Conservation (phyloP, 352 stramenopile genomes). For the Globisporangium recalcitrans region DNA sequence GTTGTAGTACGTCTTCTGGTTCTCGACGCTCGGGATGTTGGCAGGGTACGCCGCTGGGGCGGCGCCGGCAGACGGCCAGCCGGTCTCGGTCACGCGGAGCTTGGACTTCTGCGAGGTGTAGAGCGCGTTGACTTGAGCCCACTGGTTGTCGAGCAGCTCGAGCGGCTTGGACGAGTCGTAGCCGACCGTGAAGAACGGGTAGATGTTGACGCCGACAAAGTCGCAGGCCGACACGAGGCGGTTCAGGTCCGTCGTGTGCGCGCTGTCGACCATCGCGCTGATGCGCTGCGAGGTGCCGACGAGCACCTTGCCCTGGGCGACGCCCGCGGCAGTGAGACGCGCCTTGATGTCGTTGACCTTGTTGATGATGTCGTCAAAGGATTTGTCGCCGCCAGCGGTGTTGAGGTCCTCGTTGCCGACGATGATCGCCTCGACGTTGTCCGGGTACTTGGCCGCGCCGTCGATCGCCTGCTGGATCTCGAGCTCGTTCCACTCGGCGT, state of each 20-base stretch:
- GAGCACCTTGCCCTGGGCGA: conserved; percentile 30
- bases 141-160: conserved; percentile 36
- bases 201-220: conserved; percentile 61
- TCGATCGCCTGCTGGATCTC: conserved; percentile 38
- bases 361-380: conserved; percentile 23
- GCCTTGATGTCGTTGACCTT: conserved; percentile 28
- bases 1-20: conserved; percentile 19
- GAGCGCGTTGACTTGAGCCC: conserved; percentile 29
- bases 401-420: conserved; percentile 48
- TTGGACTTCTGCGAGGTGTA: conserved; percentile 18
- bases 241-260: conserved; percentile 29
- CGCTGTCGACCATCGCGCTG: conserved; percentile 39
- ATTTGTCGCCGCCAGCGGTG: conserved; percentile 16
- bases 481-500: conserved; percentile 36
- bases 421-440: conserved; percentile 39
- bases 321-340: conserved; percentile 19
- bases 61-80: conserved; percentile 39
- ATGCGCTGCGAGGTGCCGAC: conserved; percentile 52
- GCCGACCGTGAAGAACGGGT: conserved; percentile 61
- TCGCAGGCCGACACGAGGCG: conserved; percentile 19
- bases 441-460: conserved; percentile 38
- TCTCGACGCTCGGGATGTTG: conserved; percentile 15
- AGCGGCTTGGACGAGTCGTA: conserved; percentile 40
- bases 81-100: conserved; percentile 47
- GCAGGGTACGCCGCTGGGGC: conserved; percentile 4